Evolutionary conservation across 768 basidiomycete genomes (phyloP).

Genomic region (Russula griseocarnosa): DNA sequence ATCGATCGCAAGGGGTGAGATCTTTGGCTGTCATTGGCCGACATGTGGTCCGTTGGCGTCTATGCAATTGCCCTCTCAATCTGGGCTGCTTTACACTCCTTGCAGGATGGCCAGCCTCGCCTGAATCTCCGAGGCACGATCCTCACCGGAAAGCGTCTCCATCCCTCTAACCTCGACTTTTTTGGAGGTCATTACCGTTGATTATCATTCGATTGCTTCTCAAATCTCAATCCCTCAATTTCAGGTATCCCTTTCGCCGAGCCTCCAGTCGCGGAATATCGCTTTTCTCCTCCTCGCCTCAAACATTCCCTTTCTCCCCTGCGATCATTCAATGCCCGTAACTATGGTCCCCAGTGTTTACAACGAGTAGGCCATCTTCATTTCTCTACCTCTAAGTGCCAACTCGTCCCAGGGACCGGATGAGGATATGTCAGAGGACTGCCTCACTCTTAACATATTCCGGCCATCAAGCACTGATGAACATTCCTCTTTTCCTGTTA

Average conservation of each 20-base stretch:
- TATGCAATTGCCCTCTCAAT: background rate
- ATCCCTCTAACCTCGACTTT: constrained; percentile 31
- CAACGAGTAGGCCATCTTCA: constrained; percentile 28
- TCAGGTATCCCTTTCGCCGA: constrained; percentile 38
- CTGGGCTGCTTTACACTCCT: background rate
- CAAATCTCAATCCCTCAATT: background rate
- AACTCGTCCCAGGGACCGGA: background rate
- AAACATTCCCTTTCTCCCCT: constrained; percentile 27
- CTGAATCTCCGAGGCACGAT: constrained; percentile 31
- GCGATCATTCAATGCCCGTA: constrained; percentile 33
- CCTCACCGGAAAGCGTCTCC: constrained; percentile 28
- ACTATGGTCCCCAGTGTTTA: constrained; percentile 34
- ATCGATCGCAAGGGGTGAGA: no score
- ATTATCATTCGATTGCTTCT: background rate
- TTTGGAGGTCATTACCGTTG: constrained; percentile 33
- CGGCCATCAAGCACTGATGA: constrained; percentile 36
- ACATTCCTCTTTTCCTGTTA: constrained; percentile 39
- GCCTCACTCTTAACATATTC: constrained; percentile 47
- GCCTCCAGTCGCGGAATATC: constrained; percentile 34
- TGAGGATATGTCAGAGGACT: constrained; percentile 41
- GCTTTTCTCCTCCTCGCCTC: constrained; percentile 32
- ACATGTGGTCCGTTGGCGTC: no score
- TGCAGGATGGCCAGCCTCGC: background rate
- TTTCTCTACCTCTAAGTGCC: background rate
- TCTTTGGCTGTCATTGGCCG: no score